Evolutionary conservation across 768 basidiomycete genomes (phyloP).

Genomic region (Podaxis mareebaensis): DNA sequence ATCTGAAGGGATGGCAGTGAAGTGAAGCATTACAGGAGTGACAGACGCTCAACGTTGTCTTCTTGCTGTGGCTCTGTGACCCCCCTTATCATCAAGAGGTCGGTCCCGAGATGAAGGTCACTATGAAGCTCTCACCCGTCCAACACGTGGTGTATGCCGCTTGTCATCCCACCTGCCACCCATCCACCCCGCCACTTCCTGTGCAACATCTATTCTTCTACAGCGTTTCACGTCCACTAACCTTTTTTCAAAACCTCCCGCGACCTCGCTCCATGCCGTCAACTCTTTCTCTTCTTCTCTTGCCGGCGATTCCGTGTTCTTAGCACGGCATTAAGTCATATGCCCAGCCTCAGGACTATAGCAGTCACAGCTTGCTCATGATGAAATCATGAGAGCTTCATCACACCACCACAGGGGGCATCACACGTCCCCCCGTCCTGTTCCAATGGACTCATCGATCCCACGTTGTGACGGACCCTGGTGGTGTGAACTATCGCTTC

Average conservation of each 20-base stretch:
- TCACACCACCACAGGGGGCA: constrained; percentile 20
- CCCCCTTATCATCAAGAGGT: constrained; percentile 15
- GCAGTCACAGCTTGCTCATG: constrained; percentile 16
- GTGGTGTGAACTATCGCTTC: constrained; percentile 18
- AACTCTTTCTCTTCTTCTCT: constrained; percentile 1
- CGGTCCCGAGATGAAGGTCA: constrained; percentile 36
- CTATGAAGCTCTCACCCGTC: constrained; percentile 26
- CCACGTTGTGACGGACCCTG: constrained; percentile 30
- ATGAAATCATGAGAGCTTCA: constrained; percentile 19
- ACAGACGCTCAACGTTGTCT: constrained; percentile 11
- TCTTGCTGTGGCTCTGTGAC: constrained; percentile 8
- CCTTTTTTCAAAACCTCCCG: constrained; percentile 5
- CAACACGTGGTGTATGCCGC: constrained; percentile 27
- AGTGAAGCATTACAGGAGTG: not conserved
- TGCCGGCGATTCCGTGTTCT: not conserved
- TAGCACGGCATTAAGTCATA: constrained; percentile 5
- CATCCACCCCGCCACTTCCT: not conserved
- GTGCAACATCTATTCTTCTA: not conserved
- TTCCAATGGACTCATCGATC: constrained; percentile 22
- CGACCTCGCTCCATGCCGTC: constrained; percentile 1
- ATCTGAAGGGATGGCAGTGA: constrained; percentile 22
- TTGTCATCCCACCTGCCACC: not conserved
- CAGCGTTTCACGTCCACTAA: constrained; percentile 15
- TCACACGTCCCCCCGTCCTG: constrained; percentile 11
- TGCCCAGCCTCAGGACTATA: constrained; percentile 14